These are phyloP conservation scores for Ceratocystis smalleyi DNA, from an alignment of 2,329 filamentous ascomycete genomes.

Conservation along the genomic window DNA sequence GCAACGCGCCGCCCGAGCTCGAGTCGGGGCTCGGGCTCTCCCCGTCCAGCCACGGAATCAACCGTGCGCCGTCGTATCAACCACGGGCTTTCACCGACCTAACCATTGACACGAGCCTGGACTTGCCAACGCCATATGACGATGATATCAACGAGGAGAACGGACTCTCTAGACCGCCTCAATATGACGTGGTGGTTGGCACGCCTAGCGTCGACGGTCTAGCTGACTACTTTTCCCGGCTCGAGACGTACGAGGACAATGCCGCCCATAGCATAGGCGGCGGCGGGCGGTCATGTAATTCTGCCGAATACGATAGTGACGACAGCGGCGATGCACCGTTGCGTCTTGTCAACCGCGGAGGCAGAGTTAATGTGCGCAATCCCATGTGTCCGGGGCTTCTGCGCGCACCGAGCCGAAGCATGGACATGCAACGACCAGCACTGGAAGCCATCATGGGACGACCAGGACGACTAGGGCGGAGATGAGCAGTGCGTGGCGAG, in stretches of 20 bases:
- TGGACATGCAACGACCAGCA: slow-evolving; percentile 36
- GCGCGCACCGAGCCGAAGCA: slow-evolving; percentile 38
- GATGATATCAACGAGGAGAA: slow-evolving; percentile 20
- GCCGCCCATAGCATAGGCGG: background rate
- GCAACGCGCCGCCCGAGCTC: background rate
- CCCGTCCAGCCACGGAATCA: slow-evolving; percentile 28
- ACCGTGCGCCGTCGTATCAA: slow-evolving; percentile 72
- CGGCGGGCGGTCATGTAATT: slow-evolving; percentile 21
- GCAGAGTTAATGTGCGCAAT: slow-evolving; percentile 42
- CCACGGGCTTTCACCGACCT: slow-evolving; percentile 64
- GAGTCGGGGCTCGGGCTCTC: background rate
- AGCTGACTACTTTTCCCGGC: slow-evolving; percentile 72
- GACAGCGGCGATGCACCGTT: slow-evolving; percentile 24
- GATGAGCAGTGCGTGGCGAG: background rate
- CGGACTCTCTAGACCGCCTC: slow-evolving; percentile 56
- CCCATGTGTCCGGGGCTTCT: slow-evolving; percentile 39
- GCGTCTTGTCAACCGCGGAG: slow-evolving; percentile 35
- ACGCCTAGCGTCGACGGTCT: slow-evolving; percentile 51
- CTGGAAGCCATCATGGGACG: slow-evolving; percentile 24
- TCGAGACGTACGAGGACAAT: slow-evolving; percentile 52
- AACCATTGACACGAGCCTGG: slow-evolving; percentile 25
- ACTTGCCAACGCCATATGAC: slow-evolving; percentile 23
- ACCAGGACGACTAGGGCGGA: slow-evolving; percentile 18
- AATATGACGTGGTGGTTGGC: slow-evolving; percentile 66
- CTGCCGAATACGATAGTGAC: slow-evolving; percentile 24